A percentile compares a stretch with the other conserved stretches of the same genome.
Conservation (phyloP, 1,139 yeast genomes). For the Kazachstania sp. region DNA sequence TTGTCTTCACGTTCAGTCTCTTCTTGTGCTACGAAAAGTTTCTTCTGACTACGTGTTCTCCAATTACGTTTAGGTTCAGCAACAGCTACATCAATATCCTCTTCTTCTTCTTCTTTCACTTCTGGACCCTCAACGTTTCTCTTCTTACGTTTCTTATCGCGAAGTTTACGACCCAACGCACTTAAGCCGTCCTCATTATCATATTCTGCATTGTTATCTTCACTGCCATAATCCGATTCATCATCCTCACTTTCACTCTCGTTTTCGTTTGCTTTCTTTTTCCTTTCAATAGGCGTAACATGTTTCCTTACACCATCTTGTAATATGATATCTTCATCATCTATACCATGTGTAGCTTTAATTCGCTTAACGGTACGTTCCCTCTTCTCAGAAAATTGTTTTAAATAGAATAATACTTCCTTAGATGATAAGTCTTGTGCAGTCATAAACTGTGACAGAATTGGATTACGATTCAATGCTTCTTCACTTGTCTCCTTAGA, state of each 20-base stretch:
- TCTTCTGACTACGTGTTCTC: constrained; percentile 8
- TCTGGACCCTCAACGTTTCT: not conserved
- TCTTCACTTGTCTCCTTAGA: constrained; percentile 34
- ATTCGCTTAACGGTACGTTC: constrained; percentile 31
- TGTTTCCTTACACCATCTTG: constrained; percentile 9
- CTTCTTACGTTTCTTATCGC: not conserved
- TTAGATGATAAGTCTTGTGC: constrained; percentile 39
- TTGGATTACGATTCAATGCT: constrained; percentile 33
- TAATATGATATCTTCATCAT: constrained; percentile 16
- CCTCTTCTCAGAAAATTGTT: constrained; percentile 37
- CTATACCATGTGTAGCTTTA: constrained; percentile 30
- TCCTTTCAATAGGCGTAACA: not conserved
- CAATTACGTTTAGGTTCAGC: constrained; percentile 15
- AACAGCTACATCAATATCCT: not conserved
- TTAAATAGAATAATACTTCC: constrained; percentile 39
- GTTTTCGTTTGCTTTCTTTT: not conserved
- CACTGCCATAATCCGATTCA: not conserved
- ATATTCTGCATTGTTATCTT: not conserved
- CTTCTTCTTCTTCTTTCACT: constrained; percentile 11
- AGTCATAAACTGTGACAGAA: constrained; percentile 35
- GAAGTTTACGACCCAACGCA: not conserved
- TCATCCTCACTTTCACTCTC: not conserved
- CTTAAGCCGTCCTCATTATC: not conserved
- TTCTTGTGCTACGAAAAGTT: constrained; percentile 11
- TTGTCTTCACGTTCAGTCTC: constrained; percentile 11